Evolutionary conservation across 495 filamentous ascomycete genomes (phyloP), one percentile per base, ranked within the genome.

Genomic region (Astrocystis sublimbata): DNA sequence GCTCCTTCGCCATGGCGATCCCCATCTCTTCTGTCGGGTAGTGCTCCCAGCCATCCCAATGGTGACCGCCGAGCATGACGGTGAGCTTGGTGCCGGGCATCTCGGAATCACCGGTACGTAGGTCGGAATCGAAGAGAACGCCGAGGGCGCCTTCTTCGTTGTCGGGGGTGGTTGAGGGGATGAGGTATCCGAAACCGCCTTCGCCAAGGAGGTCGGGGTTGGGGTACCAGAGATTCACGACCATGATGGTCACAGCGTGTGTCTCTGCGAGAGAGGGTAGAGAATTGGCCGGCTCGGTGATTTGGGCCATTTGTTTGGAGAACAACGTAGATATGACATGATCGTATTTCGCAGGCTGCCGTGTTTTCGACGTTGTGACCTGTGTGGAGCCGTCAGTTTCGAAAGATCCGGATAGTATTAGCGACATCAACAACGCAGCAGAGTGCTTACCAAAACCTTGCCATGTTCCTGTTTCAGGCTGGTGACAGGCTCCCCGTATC

Each of bases 1-100:
- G 78, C 7, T 76, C 71, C 26, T 80, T 80, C 17, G 93, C 92
- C 82, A 93, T 88, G 2, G 68, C 65, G 30, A 86, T 75, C 21
- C 86, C 91, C 57, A 88, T 77, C 10, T 87, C 80, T 51, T 86
- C 78, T 61, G 83, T 78, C 0, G 89, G 89, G 43, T 79, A 79
- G 0, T 68, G 46, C 13, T 75, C 71, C 24, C 81, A 73, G 42
- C 72, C 80, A 64, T 91, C 85, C 93, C 93, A 98, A 78, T 88
- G 92, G 76, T 97, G 93, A 6, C 94, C 94, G 52, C 94, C 94
- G 23, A 98, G 75, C 90, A 99, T 96, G 53, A 98, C 89, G 13
- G 93, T 97, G 31, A 99, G 72, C 70, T 96, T 97, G 15, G 92
- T 97, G 31, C 91, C 92, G 0, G 73, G 71, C 36, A 15, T 64